A percentile compares a stretch with the other conserved stretches of the same genome.
Conservation (phyloP, 371 early-diverging fungal species). For the Mucor indicus region DNA sequence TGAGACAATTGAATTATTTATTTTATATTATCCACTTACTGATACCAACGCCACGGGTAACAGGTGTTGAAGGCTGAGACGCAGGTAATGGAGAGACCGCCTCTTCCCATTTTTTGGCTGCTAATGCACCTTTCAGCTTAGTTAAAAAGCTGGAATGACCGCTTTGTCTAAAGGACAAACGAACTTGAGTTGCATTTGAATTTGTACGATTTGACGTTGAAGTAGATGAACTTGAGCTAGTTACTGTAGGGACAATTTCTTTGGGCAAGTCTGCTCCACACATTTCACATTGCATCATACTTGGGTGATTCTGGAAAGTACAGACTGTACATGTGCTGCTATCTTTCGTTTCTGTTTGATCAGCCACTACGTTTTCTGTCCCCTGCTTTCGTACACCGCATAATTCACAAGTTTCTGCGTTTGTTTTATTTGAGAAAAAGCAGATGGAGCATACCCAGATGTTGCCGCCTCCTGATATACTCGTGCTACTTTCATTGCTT, state of each 20-base stretch:
- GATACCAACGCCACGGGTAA: constrained; percentile 37
- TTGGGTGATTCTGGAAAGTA: constrained; percentile 84
- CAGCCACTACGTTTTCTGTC: not conserved
- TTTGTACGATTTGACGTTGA: not conserved
- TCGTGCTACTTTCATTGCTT: not conserved
- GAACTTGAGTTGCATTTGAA: constrained; percentile 29
- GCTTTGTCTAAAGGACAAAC: constrained; percentile 78
- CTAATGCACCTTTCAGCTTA: constrained; percentile 58
- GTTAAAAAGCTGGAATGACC: constrained; percentile 61
- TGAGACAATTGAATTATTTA: not conserved
- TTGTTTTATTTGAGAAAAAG: constrained; percentile 56
- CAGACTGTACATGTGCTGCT: constrained; percentile 63
- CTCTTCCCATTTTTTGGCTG: constrained; percentile 64
- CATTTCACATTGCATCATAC: constrained; percentile 77
- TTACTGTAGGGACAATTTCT: constrained; percentile 9
- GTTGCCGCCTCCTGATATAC: constrained; percentile 5
- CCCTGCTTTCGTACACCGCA: constrained; percentile 67
- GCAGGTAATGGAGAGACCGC: constrained; percentile 9
- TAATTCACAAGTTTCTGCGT: constrained; percentile 56
- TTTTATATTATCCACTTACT: constrained; percentile 21
- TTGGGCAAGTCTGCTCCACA: constrained; percentile 61
- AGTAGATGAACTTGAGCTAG: constrained; percentile 3
- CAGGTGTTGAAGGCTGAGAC: constrained; percentile 1
- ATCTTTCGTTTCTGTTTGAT: constrained; percentile 2
- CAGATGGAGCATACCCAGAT: constrained; percentile 81